Evolutionary conservation across 768 basidiomycete species (phyloP), one percentile per base, ranked within the genome.

Genomic region (Fomitopsis serialis): DNA sequence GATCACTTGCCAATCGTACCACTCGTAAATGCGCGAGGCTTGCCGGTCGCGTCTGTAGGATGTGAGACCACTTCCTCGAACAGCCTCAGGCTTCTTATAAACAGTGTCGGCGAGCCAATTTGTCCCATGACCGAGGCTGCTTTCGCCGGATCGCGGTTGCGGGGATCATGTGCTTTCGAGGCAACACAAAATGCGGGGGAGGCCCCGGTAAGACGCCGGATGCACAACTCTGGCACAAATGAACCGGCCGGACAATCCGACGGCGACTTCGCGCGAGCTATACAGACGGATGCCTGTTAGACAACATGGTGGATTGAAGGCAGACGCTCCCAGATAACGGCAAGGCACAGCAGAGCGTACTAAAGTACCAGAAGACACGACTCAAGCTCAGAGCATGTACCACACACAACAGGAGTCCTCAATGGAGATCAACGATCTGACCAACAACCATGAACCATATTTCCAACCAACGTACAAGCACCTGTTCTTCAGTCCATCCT

Each of bases 381-480:
- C n/a, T n/a, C n/a, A n/a, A n/a, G n/a, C n/a, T n/a, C n/a, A n/a
- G n/a, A n/a, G n/a, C n/a, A n/a, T n/a, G n/a, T n/a, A 42, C 5
- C 22, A 42, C 15, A 7, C 23, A 45, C 10, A 7, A 15, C 22
- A 4, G 19, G 25, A 8, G 37, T n/a, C 52, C 35, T 12, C 37
- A 48, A 45, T 45, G 40, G 2, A 84, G 63, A 66, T 85, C 77
- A 6, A 93, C 74, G 19, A 85, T 78, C 43, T 74, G 78, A 34
- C 84, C 75, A 7, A 95, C 69, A 45, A 94, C 72, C 74, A 89
- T 75, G 43, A 92, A 79, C 93, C 93, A 96, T 2, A 76, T 70
- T 63, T 89, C 81, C 60, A 92, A 52, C 86, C 82, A 87, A 36
- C 76, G 72, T 24, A 70, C 60, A 46, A 68, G 55, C 45, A 64